A percentile compares a stretch with the other conserved stretches of the same genome.
phyloP scores from a whole-genome alignment of 495 filamentous ascomycete species.

The Aspergillus diversus region DNA sequence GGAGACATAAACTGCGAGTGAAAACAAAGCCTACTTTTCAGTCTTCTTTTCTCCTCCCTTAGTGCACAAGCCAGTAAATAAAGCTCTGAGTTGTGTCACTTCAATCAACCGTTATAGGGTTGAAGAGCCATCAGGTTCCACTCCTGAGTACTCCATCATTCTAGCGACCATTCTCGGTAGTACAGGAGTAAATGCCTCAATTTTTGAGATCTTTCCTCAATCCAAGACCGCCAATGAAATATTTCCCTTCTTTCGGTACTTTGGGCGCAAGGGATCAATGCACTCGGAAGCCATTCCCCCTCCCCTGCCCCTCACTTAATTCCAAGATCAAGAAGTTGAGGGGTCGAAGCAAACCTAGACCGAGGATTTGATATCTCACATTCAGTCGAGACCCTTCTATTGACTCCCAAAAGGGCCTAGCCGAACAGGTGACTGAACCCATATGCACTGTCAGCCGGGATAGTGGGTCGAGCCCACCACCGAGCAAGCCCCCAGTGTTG shows the following conservation, averaged over 20 bases:
- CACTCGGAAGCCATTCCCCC: conserved; percentile 5
- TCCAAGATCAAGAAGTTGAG: neutral
- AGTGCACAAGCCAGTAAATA: too few relatives aligned
- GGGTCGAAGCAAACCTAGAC: conserved; percentile 5
- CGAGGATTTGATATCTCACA: conserved; percentile 6
- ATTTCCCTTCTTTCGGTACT: neutral
- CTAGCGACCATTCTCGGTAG: too few relatives aligned
- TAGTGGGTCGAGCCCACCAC: conserved; percentile 24
- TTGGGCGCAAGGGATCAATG: neutral
- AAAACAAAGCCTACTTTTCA: too few relatives aligned
- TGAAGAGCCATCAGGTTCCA: too few relatives aligned
- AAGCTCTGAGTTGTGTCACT: too few relatives aligned
- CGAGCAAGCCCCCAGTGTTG: neutral
- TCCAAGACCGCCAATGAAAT: too few relatives aligned
- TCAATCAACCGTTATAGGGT: too few relatives aligned
- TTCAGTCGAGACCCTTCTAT: conserved; percentile 17
- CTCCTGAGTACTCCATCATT: too few relatives aligned
- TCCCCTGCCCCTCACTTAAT: neutral
- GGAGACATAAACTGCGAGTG: too few relatives aligned
- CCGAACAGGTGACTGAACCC: conserved; percentile 28
- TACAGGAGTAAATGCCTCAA: too few relatives aligned
- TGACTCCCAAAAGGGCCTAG: conserved; percentile 22
- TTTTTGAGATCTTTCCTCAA: too few relatives aligned
- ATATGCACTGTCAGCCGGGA: conserved; percentile 30
- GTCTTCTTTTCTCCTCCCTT: too few relatives aligned